Conservation (phyloP, 176 grass and related monocot species). For the Aechmea fasciata region DNA sequence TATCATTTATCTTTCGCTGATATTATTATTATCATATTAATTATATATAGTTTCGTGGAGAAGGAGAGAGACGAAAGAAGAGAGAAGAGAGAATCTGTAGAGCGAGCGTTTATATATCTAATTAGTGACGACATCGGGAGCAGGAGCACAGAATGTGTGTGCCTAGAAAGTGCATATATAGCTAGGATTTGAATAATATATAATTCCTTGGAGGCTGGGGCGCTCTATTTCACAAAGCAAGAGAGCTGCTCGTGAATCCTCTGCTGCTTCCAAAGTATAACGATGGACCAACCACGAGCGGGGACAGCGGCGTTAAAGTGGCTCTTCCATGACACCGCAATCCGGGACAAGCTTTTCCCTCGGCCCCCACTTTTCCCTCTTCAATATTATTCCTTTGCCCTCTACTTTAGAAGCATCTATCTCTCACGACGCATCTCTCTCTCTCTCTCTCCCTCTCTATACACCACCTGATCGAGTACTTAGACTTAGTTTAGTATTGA, state of each 20-base stretch:
- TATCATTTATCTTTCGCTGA: too few species aligned
- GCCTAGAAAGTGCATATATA: constrained; percentile 24
- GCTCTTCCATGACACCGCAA: constrained; percentile 30
- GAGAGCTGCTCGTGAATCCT: too few species aligned
- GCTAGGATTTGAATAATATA: constrained; percentile 12
- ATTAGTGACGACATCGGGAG: constrained; percentile 19
- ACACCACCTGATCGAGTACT: too few species aligned
- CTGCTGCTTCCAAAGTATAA: too few species aligned
- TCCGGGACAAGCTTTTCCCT: constrained; percentile 30
- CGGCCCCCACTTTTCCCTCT: constrained; percentile 10
- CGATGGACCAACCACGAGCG: constrained; percentile 8
- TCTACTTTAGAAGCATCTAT: constrained; percentile 1
- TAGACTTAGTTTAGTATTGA: too few species aligned
- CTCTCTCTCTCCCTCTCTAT: not conserved
- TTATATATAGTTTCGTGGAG: constrained; percentile 30
- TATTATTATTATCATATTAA: too few species aligned
- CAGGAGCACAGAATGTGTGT: constrained; percentile 40
- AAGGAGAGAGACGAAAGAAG: constrained; percentile 27
- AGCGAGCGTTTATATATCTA: not conserved
- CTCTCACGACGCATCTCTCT: not conserved
- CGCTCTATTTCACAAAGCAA: too few species aligned
- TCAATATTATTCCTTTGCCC: constrained; percentile 13
- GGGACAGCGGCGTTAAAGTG: constrained; percentile 45
- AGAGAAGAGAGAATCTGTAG: constrained; percentile 12
- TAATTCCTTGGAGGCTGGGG: too few species aligned